Evolutionary conservation across 768 basidiomycete genomes (phyloP).

Genomic region (Podaxis mareebaensis): DNA sequence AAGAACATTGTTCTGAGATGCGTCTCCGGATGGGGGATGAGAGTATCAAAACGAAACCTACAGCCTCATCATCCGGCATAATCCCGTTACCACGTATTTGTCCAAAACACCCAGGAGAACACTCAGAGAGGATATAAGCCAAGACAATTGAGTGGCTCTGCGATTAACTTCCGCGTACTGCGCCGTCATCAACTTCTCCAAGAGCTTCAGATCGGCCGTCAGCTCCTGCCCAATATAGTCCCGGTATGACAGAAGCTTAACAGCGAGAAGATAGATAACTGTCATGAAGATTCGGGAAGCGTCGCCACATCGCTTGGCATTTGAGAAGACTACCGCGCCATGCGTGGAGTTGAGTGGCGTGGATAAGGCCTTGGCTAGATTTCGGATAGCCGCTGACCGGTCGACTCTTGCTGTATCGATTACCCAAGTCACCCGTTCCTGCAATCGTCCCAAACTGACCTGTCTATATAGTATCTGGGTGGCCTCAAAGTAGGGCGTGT

Average conservation of each 20-base stretch:
- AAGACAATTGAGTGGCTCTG: too few relatives aligned
- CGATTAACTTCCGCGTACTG: slow-evolving; percentile 3
- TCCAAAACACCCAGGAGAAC: too few relatives aligned
- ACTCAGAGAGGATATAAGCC: too few relatives aligned
- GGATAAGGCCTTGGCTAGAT: neutral
- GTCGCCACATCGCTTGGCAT: neutral
- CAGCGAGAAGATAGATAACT: neutral
- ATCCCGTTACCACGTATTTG: too few relatives aligned
- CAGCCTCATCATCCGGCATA: too few relatives aligned
- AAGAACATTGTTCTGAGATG: too few relatives aligned
- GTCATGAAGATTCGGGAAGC: neutral
- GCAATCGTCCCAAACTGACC: neutral
- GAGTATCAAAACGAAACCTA: too few relatives aligned
- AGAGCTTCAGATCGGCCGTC: slow-evolving; percentile 7
- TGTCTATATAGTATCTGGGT: neutral
- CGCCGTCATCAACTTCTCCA: neutral
- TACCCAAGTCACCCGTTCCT: neutral
- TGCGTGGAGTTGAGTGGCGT: neutral
- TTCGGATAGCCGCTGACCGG: neutral
- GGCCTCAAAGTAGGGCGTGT: neutral
- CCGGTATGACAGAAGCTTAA: neutral
- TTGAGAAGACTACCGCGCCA: neutral
- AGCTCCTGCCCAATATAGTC: neutral
- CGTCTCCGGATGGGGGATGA: too few relatives aligned
- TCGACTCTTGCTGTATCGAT: neutral